Base-by-base conservation (phyloP, 2,329 filamentous ascomycete genomes). In the Apiospora marii region DNA sequence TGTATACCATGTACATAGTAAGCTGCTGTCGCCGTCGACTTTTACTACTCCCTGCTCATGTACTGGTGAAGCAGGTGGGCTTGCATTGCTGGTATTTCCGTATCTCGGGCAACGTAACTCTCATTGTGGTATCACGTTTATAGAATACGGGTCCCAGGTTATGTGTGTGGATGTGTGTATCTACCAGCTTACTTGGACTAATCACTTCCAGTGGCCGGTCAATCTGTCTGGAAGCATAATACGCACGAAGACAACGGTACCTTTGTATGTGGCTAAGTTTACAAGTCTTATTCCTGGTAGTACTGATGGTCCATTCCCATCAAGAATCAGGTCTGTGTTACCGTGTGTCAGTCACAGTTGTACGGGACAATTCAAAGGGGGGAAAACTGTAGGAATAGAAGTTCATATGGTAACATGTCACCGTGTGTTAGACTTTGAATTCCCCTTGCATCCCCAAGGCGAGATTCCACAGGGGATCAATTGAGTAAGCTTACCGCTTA, bases 401-500 rank as follows among this genome's bases (percentile, higher is more conserved):
- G 46, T n/a, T 3, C 46, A n/a, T n/a, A n/a, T 49, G 6, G 10
- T n/a, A 49, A 49, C 6, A n/a, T 49, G 46, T n/a, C 19, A 49
- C 46, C 22, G 22, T 22, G 46, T n/a, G 22, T 14, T 27, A 14
- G 22, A n/a, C 49, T 24, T 12, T 27, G 2, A n/a, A 48, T 37
- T 30, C 30, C 30, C 30, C 8, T 10, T 19, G 10, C 7, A 37
- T 16, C 30, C 30, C 4, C 30, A 37, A 68, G 16, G 22, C 44
- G 44, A 27, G 13, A 19, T 41, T 10, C 37, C 37, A 7, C 37
- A 10, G 37, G 8, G 37, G 37, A 37, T 8, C 1, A 41, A 41
- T 6, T 41, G 10, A 10, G 37, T 41, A 44, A 6, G 41, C 51
- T 67, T 61, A 67, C 58, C 43, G 71, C 72, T 74, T 77, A 12